Percentiles rank a stretch among this genome's conserved stretches.
These are phyloP conservation scores for Mucor lusitanicus DNA, from an alignment of 371 early-diverging fungal genomes.

Conservation along the genomic window DNA sequence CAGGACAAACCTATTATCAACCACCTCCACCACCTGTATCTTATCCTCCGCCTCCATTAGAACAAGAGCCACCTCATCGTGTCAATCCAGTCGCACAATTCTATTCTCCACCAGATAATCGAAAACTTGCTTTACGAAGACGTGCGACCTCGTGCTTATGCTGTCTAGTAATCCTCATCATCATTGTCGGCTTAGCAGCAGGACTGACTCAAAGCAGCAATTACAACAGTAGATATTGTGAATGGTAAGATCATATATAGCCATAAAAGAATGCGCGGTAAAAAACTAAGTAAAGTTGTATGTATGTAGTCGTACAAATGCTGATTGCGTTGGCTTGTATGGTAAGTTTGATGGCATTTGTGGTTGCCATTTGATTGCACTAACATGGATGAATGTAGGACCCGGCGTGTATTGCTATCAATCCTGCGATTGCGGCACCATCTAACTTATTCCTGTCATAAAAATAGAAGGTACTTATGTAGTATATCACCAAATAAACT, in stretches of 20 bases:
- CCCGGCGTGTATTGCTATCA: not conserved
- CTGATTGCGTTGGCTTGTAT: constrained; percentile 11
- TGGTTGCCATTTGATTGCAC: not conserved
- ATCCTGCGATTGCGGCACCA: not conserved
- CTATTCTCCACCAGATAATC: constrained; percentile 13
- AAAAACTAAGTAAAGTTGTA: not conserved
- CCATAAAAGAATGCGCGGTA: not conserved
- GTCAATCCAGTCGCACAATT: not conserved
- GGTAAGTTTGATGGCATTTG: not conserved
- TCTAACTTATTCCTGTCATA: not conserved
- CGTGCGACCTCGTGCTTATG: constrained; percentile 9
- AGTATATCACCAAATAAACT: not conserved
- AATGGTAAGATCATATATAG: constrained; percentile 4
- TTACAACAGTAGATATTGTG: constrained; percentile 2
- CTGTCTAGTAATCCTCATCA: not conserved
- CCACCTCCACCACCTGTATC: constrained; percentile 7
- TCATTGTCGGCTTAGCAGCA: constrained; percentile 8
- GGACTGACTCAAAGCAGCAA: constrained; percentile 4
- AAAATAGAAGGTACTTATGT: not conserved
- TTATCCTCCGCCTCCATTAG: constrained; percentile 8
- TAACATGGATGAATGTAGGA: not conserved
- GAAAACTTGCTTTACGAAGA: constrained; percentile 2
- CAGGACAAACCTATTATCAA: constrained; percentile 15
- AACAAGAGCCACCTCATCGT: not conserved
- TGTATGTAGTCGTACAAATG: constrained; percentile 10